Base-by-base conservation (phyloP, 805 yeast genomes). In the Metschnikowia sp. region DNA sequence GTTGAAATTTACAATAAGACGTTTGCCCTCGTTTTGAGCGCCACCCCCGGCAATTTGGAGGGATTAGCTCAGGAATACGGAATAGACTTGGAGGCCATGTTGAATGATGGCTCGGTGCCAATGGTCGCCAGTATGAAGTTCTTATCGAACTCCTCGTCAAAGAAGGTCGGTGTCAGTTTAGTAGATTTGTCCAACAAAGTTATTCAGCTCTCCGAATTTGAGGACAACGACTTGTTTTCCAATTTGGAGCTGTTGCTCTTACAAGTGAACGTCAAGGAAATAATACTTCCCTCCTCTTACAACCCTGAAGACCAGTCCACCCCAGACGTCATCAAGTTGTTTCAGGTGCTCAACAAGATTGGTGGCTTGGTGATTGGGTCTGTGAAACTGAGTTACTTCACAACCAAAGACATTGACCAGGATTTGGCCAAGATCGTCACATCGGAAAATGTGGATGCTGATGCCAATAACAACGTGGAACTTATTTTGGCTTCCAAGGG, bases 41-140 rank as follows among this genome's bases (percentile, higher is more conserved):
- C 96, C 0, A 84, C 96, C 1, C 97, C 98, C 0, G 99, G 99
- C 6, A 91, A 94, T 64, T 69, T 91, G 42, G 87, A 84, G 49
- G 82, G 54, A 8, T 56, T 72, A 39, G 58, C 69, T 8, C 59
- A 56, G 40, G 69, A 64, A 41, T 72, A 72, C 52, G 70, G 67
- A 7, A 59, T 70, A 18, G 69, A 70, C 44, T 56, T 72, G 40
- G 96, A 88, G 54, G 90, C 86, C 32, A 68, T 88, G 66, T 72
- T 89, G 51, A 60, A 57, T 32, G 76, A 72, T 53, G 69, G 71
- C 40, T 66, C 74, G 5, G 61, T 63, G 19, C 75, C 77, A 2
- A 60, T 70, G 36, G 65, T 72, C 36, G 76, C 76, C 2, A 65
- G 67, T n/a, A 54, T 73, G 33, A 72, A 69, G 48, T 64, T 62